These are phyloP conservation scores for Hevea brasiliensis DNA, from an alignment of 345 rosid genomes.

Conservation along the genomic window DNA sequence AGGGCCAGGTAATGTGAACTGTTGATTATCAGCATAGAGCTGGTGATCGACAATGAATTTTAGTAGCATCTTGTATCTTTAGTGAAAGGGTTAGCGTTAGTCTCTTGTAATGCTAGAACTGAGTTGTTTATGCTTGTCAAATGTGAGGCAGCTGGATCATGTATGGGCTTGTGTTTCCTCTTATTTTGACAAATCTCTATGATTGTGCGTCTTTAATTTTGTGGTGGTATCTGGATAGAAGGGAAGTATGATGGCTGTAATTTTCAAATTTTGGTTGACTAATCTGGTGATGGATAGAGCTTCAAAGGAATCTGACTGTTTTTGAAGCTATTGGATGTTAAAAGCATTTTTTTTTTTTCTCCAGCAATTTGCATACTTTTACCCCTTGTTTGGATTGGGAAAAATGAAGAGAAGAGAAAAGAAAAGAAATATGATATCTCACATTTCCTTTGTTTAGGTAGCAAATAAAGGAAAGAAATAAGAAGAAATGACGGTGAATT, in stretches of 20 bases:
- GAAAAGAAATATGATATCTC: no score
- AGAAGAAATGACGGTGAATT: no score
- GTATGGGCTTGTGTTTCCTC: neutral
- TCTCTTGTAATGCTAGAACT: neutral
- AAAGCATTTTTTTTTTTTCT: no score
- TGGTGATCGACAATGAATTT: neutral
- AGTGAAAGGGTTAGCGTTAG: neutral
- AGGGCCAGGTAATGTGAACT: neutral
- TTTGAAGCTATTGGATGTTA: neutral
- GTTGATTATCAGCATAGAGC: neutral
- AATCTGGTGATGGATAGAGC: no score
- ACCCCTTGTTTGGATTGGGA: no score
- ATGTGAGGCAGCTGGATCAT: conserved; percentile 5
- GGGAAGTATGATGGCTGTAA: neutral
- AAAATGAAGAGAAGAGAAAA: no score
- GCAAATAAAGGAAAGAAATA: no score
- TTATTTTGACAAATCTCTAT: neutral
- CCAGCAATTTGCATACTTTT: no score
- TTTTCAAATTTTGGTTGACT: neutral
- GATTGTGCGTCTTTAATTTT: neutral
- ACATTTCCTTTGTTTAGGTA: no score
- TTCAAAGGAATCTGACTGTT: neutral
- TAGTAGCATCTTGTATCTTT: neutral
- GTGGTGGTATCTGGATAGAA: neutral
- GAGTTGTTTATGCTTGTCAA: neutral